Conservation (phyloP, 2,329 filamentous ascomycete species). For the Dothiorella sarmentorum region DNA sequence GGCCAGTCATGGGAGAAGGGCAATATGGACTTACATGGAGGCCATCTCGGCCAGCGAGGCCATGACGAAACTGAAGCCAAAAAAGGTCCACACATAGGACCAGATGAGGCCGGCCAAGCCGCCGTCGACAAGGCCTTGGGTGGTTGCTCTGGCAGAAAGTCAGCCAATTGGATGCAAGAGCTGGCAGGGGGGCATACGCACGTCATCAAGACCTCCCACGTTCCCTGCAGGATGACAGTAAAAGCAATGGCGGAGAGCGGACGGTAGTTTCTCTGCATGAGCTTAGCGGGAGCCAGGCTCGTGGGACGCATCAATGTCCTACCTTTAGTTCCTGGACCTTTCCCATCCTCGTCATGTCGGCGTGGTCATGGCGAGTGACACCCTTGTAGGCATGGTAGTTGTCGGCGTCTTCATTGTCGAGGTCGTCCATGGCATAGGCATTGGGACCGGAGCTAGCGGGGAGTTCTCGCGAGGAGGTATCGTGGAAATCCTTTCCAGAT, state of each 20-base stretch:
- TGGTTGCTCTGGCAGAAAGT: conserved; percentile 4
- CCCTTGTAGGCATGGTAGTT: conserved; percentile 5
- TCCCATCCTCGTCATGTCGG: conserved; percentile 49
- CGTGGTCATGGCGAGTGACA: conserved; percentile 17
- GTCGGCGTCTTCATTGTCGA: not conserved
- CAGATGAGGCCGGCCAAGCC: conserved; percentile 21
- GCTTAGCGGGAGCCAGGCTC: conserved; percentile 3
- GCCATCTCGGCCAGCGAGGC: conserved; percentile 22
- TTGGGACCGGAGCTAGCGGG: not conserved
- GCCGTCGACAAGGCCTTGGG: conserved; percentile 18
- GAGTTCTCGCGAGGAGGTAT: not conserved
- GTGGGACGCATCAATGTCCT: conserved; percentile 2
- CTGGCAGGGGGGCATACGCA: conserved; percentile 18
- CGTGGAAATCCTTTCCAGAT: not conserved
- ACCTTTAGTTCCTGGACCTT: conserved; percentile 49
- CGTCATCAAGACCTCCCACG: conserved; percentile 52
- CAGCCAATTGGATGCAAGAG: not conserved
- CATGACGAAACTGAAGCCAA: conserved; percentile 27
- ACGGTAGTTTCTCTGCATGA: conserved; percentile 45
- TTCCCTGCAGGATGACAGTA: conserved; percentile 50
- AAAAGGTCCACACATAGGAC: conserved; percentile 35
- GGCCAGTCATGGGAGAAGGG: not conserved
- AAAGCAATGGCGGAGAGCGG: conserved; percentile 52
- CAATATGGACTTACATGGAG: conserved; percentile 10
- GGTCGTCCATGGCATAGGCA: not conserved